Evolutionary conservation across 768 basidiomycete genomes (phyloP), one percentile per base, ranked within the genome.

Genomic region (Rossbeevera mucosa): DNA sequence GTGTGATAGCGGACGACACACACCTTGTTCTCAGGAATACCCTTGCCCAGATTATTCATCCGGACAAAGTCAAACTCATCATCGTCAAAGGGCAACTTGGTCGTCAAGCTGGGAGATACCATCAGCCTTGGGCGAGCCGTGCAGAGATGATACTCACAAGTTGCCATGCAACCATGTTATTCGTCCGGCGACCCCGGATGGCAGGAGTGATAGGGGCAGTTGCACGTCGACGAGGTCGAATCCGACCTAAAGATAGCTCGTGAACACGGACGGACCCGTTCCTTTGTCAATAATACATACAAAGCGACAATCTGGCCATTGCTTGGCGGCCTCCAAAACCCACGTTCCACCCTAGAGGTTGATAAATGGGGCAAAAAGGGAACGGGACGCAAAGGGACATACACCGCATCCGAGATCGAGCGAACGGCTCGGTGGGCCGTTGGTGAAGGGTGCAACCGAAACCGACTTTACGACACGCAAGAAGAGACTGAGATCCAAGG

Each of bases 61-160:
- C 85, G 89, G n/a, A 91, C 81, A 64, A 86, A 81, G 65, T 91
- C 88, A 55, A 91, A 91, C 59, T 86, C 81, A 54, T 90, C 86
- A 50, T 90, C 88, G 14, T 89, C 86, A 62, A 89, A 91, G 0
- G 88, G 88, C 18, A 91, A 73, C 59, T 77, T 85, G 11, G 81
- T 87, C 44, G 87, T 86, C 59, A 91, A 68, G 65, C 88, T 90
- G 56, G 16, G 11, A 20, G 41, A 22, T 12, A 42, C 7, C 41
- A 7, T 31, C 21, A 24, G 44, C 18, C 24, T 48, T 31, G 7
- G 40, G 51, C 40, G 12, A 9, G 43, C 12, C n/a, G 2, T 29
- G 6, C 13, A n/a, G 31, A 28, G 41, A 48, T 25, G 43, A 20
- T 21, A 64, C 79, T 62, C 65, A 89, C 88, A 90, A 88, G 61